Conservation (phyloP, 306 rosid species). For the Dicorynia guianensis region DNA sequence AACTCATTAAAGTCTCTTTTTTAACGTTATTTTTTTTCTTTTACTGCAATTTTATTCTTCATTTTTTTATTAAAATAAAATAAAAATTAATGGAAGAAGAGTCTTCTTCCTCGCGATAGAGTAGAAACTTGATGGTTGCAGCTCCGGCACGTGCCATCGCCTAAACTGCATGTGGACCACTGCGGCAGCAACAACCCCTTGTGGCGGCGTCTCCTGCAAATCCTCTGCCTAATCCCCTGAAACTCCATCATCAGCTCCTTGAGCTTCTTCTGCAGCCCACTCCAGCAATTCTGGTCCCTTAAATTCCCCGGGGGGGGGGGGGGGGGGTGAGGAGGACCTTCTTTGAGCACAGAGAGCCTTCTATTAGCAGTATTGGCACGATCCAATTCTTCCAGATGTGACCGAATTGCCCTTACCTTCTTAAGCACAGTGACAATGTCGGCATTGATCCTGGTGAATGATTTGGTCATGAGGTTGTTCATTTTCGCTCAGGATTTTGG, state of each 20-base stretch:
- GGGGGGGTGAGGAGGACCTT: no score
- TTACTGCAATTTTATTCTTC: no score
- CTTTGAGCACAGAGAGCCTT: constrained; percentile 67
- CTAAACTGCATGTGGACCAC: no score
- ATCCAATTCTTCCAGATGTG: constrained; percentile 82
- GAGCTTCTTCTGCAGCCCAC: constrained; percentile 74
- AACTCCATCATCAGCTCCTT: constrained; percentile 93
- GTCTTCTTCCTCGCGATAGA: no score
- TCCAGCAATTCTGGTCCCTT: constrained; percentile 75
- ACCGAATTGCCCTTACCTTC: constrained; percentile 56
- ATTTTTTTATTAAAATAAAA: no score
- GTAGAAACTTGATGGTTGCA: no score
- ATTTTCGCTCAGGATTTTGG: constrained; percentile 37
- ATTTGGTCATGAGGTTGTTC: constrained; percentile 90
- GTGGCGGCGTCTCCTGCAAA: no score
- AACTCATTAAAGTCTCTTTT: no score
- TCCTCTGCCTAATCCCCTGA: constrained; percentile 75
- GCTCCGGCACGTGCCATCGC: no score
- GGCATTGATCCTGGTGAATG: constrained; percentile 72
- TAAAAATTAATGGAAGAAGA: no score
- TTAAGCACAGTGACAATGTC: constrained; percentile 67
- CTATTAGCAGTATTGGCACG: constrained; percentile 66
- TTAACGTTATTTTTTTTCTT: no score
- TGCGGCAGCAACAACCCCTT: no score
- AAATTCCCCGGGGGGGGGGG: constrained; percentile 59